Percentiles rank a stretch among this genome's conserved stretches.
These are phyloP conservation scores for Solanum gandarillasii DNA, from an alignment of 257 asterid genomes.

Conservation along the genomic window DNA sequence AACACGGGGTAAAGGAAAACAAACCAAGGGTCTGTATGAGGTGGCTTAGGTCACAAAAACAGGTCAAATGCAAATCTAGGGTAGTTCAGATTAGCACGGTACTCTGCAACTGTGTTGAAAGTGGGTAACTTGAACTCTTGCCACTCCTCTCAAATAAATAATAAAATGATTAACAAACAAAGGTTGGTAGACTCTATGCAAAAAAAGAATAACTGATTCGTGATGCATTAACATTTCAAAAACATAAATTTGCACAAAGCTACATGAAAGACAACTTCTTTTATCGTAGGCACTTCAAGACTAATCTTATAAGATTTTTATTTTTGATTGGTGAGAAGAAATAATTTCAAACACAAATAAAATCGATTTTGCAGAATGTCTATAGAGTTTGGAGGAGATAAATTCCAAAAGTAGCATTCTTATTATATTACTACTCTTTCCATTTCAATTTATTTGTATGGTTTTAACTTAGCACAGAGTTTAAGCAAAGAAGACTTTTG, in stretches of 20 bases:
- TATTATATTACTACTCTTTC: background rate
- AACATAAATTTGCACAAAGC: background rate
- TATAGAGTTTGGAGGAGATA: background rate
- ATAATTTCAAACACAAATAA: background rate
- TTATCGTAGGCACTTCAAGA: background rate
- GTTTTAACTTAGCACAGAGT: background rate
- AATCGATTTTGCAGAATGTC: background rate
- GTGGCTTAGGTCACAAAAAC: background rate
- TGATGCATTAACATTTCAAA: background rate
- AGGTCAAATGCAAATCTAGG: background rate
- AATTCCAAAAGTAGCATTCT: background rate
- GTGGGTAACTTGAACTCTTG: background rate
- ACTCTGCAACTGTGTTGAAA: background rate
- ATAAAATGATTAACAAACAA: background rate
- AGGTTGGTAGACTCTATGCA: background rate
- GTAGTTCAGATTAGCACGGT: background rate
- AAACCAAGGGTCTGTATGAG: background rate
- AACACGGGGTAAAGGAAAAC: background rate
- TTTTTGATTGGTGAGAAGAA: background rate
- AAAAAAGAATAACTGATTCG: background rate
- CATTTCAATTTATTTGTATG: background rate
- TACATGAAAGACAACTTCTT: background rate
- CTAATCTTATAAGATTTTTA: background rate
- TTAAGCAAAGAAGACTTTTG: background rate
- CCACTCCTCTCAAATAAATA: background rate